Conservation (phyloP, 129 eudicot species). For the Lactuca sativa region DNA sequence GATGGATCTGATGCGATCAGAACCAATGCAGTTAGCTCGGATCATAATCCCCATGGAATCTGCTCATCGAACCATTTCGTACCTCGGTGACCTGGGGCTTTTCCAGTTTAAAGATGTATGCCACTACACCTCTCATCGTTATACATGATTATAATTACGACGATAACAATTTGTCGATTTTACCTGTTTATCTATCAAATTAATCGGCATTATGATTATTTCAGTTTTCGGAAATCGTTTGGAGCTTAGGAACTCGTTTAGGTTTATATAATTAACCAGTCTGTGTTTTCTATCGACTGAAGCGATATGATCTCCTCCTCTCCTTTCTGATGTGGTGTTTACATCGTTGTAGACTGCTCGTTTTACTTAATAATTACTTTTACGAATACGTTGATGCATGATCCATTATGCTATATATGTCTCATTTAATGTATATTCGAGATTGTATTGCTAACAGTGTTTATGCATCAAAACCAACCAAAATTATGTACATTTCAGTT, state of each 20-base stretch:
- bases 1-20: slow-evolving; percentile 93
- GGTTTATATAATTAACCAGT: not conserved
- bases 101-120: slow-evolving; percentile 92
- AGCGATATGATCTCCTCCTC: not conserved
- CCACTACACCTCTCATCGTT: slow-evolving; percentile 1
- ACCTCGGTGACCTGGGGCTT: slow-evolving; percentile 83
- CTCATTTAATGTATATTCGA: not conserved
- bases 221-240: not conserved
- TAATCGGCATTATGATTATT: slow-evolving; percentile 19
- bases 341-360: not conserved
- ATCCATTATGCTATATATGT: slow-evolving; percentile 12
- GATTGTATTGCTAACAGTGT: slow-evolving; percentile 4
- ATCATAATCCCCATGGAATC: slow-evolving; percentile 77
- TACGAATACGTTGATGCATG: slow-evolving; percentile 5
- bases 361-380: slow-evolving; percentile 3
- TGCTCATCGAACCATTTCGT: slow-evolving; percentile 73
- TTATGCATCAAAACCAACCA: slow-evolving; percentile 3
- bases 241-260: not conserved
- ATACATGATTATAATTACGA: slow-evolving; percentile 2
- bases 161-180: not conserved
- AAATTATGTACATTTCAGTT: not conserved
- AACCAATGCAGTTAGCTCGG: slow-evolving; percentile 81
- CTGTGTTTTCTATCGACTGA: not conserved
- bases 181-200: slow-evolving; percentile 1
- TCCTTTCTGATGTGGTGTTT: slow-evolving; percentile 7